These are phyloP conservation scores for Botrytis aclada DNA, from an alignment of 2,329 filamentous ascomycete genomes.

Conservation along the genomic window DNA sequence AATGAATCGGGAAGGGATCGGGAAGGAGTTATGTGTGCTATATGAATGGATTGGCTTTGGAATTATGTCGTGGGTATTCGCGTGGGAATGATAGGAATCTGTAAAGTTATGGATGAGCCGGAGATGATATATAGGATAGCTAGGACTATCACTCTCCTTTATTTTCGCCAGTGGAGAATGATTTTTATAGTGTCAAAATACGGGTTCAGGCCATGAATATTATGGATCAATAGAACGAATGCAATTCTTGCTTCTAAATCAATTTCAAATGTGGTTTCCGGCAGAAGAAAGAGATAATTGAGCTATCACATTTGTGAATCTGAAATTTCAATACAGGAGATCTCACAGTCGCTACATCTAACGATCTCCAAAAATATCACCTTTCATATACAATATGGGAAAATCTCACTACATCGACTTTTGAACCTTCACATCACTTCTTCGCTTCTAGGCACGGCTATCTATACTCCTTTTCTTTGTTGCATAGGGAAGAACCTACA, in stretches of 20 bases:
- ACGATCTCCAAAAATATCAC: background rate
- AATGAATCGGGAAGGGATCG: constrained; percentile 21
- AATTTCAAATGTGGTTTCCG: background rate
- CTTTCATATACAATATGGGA: background rate
- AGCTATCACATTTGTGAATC: background rate
- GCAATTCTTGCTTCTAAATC: background rate
- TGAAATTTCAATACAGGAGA: background rate
- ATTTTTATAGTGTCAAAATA: background rate
- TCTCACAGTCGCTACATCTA: background rate
- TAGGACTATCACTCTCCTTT: constrained; percentile 9
- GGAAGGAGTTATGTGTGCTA: constrained; percentile 1
- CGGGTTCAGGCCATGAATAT: background rate
- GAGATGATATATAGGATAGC: constrained; percentile 15
- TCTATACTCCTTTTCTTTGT: background rate
- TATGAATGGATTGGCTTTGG: background rate
- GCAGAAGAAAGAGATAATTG: background rate
- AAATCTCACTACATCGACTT: background rate
- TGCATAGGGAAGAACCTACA: too few relatives aligned
- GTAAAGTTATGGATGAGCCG: constrained; percentile 12
- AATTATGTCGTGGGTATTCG: constrained; percentile 1
- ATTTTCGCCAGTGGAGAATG: background rate
- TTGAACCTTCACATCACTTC: too few relatives aligned
- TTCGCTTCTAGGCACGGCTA: background rate
- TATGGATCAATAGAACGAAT: background rate
- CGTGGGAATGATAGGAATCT: background rate